Conservation (phyloP, 176 grass and related monocot genomes). For the Melocanna baccifera region DNA sequence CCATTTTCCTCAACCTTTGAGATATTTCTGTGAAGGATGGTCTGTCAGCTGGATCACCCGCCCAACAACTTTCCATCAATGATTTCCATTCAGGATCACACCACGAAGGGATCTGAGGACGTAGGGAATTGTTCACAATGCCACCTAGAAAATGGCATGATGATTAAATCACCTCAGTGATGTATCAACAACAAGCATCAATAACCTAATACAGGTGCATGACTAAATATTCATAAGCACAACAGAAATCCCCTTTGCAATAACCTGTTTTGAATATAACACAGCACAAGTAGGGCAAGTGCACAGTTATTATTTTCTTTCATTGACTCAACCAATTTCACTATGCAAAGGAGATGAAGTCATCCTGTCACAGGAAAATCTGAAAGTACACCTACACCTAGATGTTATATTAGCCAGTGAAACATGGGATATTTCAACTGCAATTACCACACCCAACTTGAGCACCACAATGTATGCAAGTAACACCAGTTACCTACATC, state of each 20-base stretch:
- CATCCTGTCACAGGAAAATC: neutral
- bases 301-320: neutral
- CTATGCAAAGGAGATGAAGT: neutral
- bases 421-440: too few species aligned
- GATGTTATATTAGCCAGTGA: too few species aligned
- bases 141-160: conserved; percentile 53
- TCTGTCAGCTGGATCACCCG: conserved; percentile 67
- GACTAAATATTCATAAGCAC: conserved; percentile 20
- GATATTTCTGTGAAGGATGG: conserved; percentile 95
- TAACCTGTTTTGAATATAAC: neutral
- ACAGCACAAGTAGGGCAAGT: neutral
- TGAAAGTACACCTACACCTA: too few species aligned
- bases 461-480: neutral
- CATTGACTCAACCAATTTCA: neutral
- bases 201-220: conserved; percentile 6
- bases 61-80: conserved; percentile 91
- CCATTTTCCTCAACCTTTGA: conserved; percentile 92
- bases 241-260: conserved; percentile 9
- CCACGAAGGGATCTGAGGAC: conserved; percentile 87
- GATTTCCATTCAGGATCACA: conserved; percentile 99
- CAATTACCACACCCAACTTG: too few species aligned
- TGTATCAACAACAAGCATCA: neutral
- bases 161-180: conserved; percentile 21
- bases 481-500: neutral
- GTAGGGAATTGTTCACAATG: conserved; percentile 73